Evolutionary conservation across 2,329 filamentous ascomycete genomes (phyloP).

Genomic region (Monosporascus sp.): DNA sequence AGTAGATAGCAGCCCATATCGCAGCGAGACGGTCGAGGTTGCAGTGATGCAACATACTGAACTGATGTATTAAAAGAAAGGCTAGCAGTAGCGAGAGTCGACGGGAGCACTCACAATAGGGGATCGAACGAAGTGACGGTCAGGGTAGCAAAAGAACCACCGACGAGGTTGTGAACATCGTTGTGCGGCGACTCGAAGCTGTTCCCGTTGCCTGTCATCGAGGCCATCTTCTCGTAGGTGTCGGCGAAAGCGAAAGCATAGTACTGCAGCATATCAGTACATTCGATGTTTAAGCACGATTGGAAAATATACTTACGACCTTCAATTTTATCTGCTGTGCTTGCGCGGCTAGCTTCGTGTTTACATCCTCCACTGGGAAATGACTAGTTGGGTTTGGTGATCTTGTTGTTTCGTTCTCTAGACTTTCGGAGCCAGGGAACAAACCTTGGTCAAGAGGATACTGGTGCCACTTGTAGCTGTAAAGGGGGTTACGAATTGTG

Average conservation of each 20-base stretch:
- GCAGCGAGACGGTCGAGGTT: slow-evolving; percentile 58
- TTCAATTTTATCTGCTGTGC: slow-evolving; percentile 30
- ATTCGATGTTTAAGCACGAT: background rate
- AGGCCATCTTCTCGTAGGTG: slow-evolving; percentile 35
- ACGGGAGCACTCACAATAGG: slow-evolving; percentile 34
- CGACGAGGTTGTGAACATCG: slow-evolving; percentile 33
- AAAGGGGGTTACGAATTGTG: slow-evolving; percentile 46
- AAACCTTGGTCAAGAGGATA: slow-evolving; percentile 27
- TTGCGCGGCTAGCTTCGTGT: slow-evolving; percentile 24
- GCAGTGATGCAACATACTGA: slow-evolving; percentile 44
- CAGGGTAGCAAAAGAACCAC: slow-evolving; percentile 26
- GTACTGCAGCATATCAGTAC: slow-evolving; percentile 27
- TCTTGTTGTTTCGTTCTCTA: slow-evolving; percentile 32
- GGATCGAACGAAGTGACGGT: slow-evolving; percentile 40
- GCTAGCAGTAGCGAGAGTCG: background rate
- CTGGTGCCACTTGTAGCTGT: slow-evolving; percentile 43
- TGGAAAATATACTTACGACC: slow-evolving; percentile 29
- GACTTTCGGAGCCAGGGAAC: slow-evolving; percentile 29
- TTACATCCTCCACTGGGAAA: slow-evolving; percentile 35
- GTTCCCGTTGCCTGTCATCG: slow-evolving; percentile 27
- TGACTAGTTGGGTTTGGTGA: slow-evolving; percentile 27
- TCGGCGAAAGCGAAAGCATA: slow-evolving; percentile 33
- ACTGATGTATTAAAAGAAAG: background rate
- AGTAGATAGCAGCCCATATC: slow-evolving; percentile 38
- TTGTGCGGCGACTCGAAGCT: slow-evolving; percentile 42